Conservation (phyloP, 495 filamentous ascomycete species). For the Amorphotheca resinae region DNA sequence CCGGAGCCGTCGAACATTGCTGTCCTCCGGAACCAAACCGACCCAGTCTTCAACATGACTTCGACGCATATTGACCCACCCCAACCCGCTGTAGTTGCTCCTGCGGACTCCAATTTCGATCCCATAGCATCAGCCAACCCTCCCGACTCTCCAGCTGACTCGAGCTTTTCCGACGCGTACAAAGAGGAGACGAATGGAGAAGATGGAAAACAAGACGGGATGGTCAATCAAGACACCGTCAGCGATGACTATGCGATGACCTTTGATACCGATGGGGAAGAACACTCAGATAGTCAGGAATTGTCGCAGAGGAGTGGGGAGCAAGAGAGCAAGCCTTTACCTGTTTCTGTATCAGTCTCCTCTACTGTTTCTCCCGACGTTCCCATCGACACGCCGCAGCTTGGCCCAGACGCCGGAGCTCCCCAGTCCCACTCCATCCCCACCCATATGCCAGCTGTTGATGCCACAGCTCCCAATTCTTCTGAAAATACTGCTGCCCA, state of each 20-base stretch:
- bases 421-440: conserved; percentile 4
- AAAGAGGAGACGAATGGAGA: conserved; percentile 12
- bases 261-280: conserved; percentile 31
- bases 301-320: conserved; percentile 15
- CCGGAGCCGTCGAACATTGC: conserved; percentile 59
- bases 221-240: conserved; percentile 17
- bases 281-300: conserved; percentile 19
- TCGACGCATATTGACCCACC: conserved; percentile 32
- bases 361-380: conserved; percentile 1
- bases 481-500: conserved; percentile 17
- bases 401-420: conserved; percentile 11
- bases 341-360: conserved; percentile 8
- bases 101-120: neutral
- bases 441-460: conserved; percentile 11
- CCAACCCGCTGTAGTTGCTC: conserved; percentile 1
- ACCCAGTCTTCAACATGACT: conserved; percentile 59
- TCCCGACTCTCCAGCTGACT: conserved; percentile 11
- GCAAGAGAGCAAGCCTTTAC: conserved; percentile 10
- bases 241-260: conserved; percentile 37
- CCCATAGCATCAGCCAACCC: neutral
- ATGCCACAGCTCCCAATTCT: conserved; percentile 19
- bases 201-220: conserved; percentile 1
- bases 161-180: conserved; percentile 22
- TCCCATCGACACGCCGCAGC: conserved; percentile 20
- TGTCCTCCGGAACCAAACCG: conserved; percentile 60